These are phyloP conservation scores for Erigeron canadensis DNA, from an alignment of 129 eudicot genomes.

Conservation along the genomic window DNA sequence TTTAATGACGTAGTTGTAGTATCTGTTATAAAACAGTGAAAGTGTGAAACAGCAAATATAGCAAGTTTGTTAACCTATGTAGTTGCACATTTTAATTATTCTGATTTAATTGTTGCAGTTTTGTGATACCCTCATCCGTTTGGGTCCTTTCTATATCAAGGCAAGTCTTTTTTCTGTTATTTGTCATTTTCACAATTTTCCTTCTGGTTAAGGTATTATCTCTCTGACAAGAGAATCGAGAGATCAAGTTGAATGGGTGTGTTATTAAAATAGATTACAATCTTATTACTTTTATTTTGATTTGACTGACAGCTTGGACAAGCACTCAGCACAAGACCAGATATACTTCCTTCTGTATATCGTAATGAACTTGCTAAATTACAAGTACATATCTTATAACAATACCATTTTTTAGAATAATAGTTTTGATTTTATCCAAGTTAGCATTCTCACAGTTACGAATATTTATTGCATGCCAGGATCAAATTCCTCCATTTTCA, in stretches of 20 bases:
- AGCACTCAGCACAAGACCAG: conserved; percentile 96
- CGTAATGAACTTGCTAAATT: conserved; percentile 89
- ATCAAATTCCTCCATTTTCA: conserved; percentile 94
- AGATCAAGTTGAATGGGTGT: background rate
- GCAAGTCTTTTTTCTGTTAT: conserved; percentile 44
- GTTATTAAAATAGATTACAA: background rate
- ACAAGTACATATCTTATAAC: conserved; percentile 53
- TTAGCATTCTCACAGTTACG: background rate
- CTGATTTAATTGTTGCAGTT: conserved; percentile 55
- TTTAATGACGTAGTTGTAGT: background rate
- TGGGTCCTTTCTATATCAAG: conserved; percentile 97
- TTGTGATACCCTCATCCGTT: conserved; percentile 74
- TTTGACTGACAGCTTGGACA: conserved; percentile 78
- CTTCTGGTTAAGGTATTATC: background rate
- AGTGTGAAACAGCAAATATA: background rate
- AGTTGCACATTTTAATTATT: background rate
- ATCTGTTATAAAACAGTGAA: background rate
- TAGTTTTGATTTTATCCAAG: background rate
- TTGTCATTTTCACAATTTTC: background rate
- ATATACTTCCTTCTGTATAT: conserved; percentile 78
- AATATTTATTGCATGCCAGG: conserved; percentile 39
- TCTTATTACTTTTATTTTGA: conserved; percentile 12
- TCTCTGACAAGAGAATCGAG: background rate
- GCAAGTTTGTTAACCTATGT: conserved; percentile 1
- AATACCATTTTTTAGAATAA: background rate